These are phyloP conservation scores for Fraxinus floribunda DNA, from an alignment of 305 asterid genomes.

Conservation along the genomic window DNA sequence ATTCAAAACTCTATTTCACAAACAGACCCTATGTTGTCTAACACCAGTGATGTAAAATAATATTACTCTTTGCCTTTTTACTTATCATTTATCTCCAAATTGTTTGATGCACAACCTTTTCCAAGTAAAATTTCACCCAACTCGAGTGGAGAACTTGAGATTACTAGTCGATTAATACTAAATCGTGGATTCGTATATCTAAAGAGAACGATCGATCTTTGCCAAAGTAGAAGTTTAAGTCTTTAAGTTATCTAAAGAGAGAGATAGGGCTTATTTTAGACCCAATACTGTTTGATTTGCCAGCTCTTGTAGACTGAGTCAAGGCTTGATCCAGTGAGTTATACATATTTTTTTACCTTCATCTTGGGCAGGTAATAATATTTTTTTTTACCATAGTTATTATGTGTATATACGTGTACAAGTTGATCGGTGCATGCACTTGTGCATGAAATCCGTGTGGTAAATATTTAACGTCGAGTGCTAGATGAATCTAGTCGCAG, in stretches of 20 bases:
- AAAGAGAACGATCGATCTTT: neutral
- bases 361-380: neutral
- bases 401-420: neutral
- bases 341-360: neutral
- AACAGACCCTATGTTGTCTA: neutral
- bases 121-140: neutral
- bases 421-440: neutral
- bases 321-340: neutral
- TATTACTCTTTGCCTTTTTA: neutral
- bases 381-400: neutral
- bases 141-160: neutral
- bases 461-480: neutral
- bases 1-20: no score
- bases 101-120: neutral
- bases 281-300: neutral
- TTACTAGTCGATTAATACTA: no score
- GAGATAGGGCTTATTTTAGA: neutral
- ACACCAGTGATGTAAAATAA: no score
- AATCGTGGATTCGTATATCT: no score
- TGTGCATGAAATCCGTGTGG: conserved; percentile 21
- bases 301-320: neutral
- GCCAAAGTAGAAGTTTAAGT: no score
- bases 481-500: conserved; percentile 1
- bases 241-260: no score
- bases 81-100: neutral